A percentile compares a stretch with the other conserved stretches of the same genome.
Conservation (phyloP, 352 stramenopile genomes). For the Phytopythium litorale region DNA sequence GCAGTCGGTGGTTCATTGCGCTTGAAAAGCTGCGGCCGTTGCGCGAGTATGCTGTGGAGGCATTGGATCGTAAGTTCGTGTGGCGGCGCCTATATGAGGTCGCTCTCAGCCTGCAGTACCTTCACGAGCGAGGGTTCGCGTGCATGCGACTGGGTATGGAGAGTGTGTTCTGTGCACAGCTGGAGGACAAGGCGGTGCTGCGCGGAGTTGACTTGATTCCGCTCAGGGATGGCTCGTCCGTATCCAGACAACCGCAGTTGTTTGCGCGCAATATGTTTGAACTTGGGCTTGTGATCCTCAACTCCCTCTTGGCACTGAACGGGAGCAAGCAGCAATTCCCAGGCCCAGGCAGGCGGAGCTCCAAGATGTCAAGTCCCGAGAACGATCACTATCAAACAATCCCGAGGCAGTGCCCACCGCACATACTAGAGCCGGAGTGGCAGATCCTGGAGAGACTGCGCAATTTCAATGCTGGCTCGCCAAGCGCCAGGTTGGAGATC, state of each 20-base stretch:
- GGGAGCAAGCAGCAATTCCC: neutral
- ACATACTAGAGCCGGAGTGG: neutral
- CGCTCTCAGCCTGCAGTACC: neutral
- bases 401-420: neutral
- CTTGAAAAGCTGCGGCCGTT: slow-evolving; percentile 1
- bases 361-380: neutral
- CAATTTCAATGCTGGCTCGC: neutral
- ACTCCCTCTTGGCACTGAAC: neutral
- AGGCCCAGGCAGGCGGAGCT: neutral
- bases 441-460: neutral
- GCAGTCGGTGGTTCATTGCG: neutral
- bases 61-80: neutral
- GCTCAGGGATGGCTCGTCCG: neutral
- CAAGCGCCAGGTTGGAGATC: neutral
- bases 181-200: slow-evolving; percentile 3
- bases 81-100: slow-evolving; percentile 1
- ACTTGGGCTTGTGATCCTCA: neutral
- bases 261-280: neutral
- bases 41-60: neutral
- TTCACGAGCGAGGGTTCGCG: neutral
- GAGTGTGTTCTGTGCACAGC: neutral
- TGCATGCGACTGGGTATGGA: neutral
- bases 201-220: neutral
- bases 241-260: neutral
- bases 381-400: neutral